Conservation (phyloP, 1,284 basidiomycete species). For the Apiotrichum siamense region DNA sequence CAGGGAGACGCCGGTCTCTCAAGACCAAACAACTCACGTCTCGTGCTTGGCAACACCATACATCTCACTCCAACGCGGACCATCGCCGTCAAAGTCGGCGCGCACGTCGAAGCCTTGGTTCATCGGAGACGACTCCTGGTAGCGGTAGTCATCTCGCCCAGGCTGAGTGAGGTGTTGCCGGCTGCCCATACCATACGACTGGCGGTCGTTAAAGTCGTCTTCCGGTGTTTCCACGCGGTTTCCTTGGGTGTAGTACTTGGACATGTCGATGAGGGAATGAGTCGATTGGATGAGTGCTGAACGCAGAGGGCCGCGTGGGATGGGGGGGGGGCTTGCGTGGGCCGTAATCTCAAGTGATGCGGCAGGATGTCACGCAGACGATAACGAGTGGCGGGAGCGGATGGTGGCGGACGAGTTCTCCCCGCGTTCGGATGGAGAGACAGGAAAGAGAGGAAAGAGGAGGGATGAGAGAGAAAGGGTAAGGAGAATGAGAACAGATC, state of each 20-base stretch:
- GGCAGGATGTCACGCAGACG: no score
- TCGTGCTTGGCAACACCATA: conserved; percentile 52
- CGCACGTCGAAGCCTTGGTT: conserved; percentile 68
- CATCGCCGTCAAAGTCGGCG: conserved; percentile 84
- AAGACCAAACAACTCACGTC: conserved; percentile 29
- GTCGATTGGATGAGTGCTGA: background rate
- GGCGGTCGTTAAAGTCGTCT: conserved; percentile 7
- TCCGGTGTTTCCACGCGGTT: conserved; percentile 4
- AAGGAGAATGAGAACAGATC: no score
- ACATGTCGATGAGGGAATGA: conserved; percentile 6
- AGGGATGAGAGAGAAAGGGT: no score
- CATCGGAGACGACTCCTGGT: conserved; percentile 28
- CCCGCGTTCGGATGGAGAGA: background rate
- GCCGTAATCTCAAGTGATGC: background rate
- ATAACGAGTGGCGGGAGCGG: no score
- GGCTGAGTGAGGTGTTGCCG: background rate
- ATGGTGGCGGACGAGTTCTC: no score
- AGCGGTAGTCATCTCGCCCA: conserved; percentile 3
- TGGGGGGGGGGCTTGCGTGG: background rate
- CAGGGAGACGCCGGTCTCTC: background rate
- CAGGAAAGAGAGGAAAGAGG: background rate
- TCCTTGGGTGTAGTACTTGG: conserved; percentile 16
- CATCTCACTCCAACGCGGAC: conserved; percentile 60
- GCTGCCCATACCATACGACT: background rate
- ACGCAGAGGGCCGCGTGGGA: background rate